These are phyloP conservation scores for Pseudogymnoascus destructans DNA, from an alignment of 2,329 filamentous ascomycete species.

Conservation along the genomic window DNA sequence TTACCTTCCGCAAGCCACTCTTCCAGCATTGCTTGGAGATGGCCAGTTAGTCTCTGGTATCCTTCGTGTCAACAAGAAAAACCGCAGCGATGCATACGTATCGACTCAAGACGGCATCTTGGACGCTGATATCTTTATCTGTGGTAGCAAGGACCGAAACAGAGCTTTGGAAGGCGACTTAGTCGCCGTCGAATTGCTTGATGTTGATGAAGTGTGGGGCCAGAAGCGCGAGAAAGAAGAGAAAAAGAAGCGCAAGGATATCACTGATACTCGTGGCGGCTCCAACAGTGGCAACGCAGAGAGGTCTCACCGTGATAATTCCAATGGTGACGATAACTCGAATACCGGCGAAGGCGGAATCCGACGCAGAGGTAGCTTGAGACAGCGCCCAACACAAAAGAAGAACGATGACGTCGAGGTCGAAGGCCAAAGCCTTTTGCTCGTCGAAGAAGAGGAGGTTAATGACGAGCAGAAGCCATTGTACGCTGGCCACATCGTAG, in stretches of 20 bases:
- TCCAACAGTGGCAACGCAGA: conserved; percentile 61
- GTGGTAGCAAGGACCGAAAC: conserved; percentile 96
- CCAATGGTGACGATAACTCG: conserved; percentile 49
- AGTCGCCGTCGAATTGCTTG: conserved; percentile 87
- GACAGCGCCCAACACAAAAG: conserved; percentile 95
- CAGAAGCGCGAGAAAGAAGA: conserved; percentile 99
- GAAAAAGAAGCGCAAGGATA: conserved; percentile 99
- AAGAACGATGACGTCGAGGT: conserved; percentile 99
- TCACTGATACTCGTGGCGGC: conserved; percentile 75
- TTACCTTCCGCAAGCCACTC: conserved; percentile 85
- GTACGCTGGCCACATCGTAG: conserved; percentile 93
- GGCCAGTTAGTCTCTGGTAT: conserved; percentile 94
- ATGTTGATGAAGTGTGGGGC: conserved; percentile 96
- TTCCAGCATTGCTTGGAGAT: conserved; percentile 80
- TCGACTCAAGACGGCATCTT: conserved; percentile 76
- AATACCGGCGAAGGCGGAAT: conserved; percentile 66
- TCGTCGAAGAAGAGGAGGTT: conserved; percentile 97
- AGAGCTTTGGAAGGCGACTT: conserved; percentile 91
- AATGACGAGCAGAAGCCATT: conserved; percentile 96
- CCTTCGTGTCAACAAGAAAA: conserved; percentile 98
- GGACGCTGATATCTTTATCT: conserved; percentile 98
- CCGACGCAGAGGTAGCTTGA: conserved; percentile 82
- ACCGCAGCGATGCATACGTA: conserved; percentile 95
- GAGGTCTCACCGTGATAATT: conserved; percentile 38
- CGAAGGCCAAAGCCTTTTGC: conserved; percentile 87